Evolutionary conservation across 2,329 filamentous ascomycete genomes (phyloP).

Genomic region (Furcasterigmium sp.): DNA sequence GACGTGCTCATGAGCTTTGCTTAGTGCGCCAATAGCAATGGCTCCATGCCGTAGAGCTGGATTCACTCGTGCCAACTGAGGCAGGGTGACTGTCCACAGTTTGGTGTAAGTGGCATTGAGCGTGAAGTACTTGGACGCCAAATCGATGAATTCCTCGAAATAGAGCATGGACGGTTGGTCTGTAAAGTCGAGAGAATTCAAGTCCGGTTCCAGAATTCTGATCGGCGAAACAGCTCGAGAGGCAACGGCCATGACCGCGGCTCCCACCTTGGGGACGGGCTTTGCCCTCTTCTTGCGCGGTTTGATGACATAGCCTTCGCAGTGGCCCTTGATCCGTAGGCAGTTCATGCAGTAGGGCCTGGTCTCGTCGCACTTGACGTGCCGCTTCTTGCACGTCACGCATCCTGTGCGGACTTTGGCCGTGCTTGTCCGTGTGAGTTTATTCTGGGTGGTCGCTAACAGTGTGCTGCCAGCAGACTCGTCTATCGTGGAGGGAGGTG

Average conservation of each 20-base stretch:
- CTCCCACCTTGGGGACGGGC: not conserved
- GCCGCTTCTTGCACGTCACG: constrained; percentile 20
- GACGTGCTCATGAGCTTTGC: constrained; percentile 19
- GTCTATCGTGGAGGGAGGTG: too few species aligned
- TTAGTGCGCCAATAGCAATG: constrained; percentile 33
- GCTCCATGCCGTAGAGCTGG: constrained; percentile 28
- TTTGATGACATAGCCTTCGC: constrained; percentile 11
- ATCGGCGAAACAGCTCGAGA: not conserved
- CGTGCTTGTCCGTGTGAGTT: constrained; percentile 9
- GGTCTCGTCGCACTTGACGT: constrained; percentile 37
- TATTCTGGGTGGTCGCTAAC: not conserved
- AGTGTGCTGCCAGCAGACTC: too few species aligned
- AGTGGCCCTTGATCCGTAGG: constrained; percentile 12
- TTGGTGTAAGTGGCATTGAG: constrained; percentile 4
- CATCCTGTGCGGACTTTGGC: constrained; percentile 10
- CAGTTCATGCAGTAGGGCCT: constrained; percentile 34
- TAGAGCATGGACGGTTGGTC: constrained; percentile 10
- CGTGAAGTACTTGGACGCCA: not conserved
- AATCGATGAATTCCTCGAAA: constrained; percentile 12
- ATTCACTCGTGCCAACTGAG: constrained; percentile 9
- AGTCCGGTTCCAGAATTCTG: constrained; percentile 6
- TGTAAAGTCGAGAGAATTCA: constrained; percentile 10
- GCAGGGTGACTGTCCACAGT: constrained; percentile 31
- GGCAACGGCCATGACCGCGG: not conserved
- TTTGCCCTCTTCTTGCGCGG: constrained; percentile 6